These are phyloP conservation scores for Hyaloperonospora brassicae DNA, from an alignment of 352 stramenopile genomes.

Conservation along the genomic window DNA sequence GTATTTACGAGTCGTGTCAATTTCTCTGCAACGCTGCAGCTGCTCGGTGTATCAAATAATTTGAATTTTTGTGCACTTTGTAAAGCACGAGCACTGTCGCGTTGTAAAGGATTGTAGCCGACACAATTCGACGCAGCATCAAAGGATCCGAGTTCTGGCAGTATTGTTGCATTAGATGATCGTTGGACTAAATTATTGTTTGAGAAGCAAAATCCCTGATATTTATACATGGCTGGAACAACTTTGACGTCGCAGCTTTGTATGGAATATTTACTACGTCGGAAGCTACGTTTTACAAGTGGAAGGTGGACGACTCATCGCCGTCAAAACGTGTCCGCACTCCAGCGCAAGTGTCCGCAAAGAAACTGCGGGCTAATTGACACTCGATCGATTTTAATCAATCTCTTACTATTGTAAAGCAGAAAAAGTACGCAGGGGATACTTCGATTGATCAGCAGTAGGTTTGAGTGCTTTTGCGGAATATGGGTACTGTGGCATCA, in stretches of 20 bases:
- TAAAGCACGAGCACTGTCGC: too few species aligned
- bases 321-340: conserved; percentile 13
- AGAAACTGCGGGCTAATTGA: conserved; percentile 1
- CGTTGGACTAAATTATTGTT: conserved; percentile 61
- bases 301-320: conserved; percentile 62
- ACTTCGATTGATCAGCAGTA: conserved; percentile 16
- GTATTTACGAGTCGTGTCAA: too few species aligned
- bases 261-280: conserved; percentile 48
- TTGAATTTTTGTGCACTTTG: too few species aligned
- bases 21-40: too few species aligned
- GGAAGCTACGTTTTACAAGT: conserved; percentile 58
- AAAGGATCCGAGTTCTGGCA: conserved; percentile 49
- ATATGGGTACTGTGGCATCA: conserved; percentile 34
- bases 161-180: conserved; percentile 53
- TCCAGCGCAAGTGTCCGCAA: conserved; percentile 4
- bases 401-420: not conserved
- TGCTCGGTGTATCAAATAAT: too few species aligned
- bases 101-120: too few species aligned
- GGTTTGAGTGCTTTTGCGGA: conserved; percentile 21
- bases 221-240: too few species aligned
- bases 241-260: conserved; percentile 66
- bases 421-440: conserved; percentile 1
- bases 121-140: conserved; percentile 19
- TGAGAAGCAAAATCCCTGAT: conserved; percentile 53
- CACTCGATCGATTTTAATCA: conserved; percentile 6